A percentile compares a stretch with the other conserved stretches of the same genome.
phyloP scores from a whole-genome alignment of 768 basidiomycete genomes.

The Russula virescens region DNA sequence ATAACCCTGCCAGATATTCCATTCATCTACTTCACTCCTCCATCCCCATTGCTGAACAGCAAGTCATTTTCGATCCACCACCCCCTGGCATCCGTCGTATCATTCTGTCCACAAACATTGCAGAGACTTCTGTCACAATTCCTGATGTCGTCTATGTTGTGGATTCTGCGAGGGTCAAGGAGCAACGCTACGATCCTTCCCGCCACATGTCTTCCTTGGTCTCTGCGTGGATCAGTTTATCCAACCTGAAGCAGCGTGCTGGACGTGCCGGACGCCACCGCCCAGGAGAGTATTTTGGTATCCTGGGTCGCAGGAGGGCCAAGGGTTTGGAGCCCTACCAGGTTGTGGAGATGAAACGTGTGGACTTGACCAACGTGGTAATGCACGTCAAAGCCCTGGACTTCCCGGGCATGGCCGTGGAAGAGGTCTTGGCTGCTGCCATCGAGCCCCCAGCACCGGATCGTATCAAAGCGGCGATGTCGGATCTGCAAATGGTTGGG shows the following conservation, averaged over 20 bases:
- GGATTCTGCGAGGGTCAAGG: constrained; percentile 84
- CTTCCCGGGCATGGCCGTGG: constrained; percentile 78
- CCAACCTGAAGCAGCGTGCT: constrained; percentile 86
- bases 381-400: constrained; percentile 96
- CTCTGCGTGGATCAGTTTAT: constrained; percentile 85
- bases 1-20: constrained; percentile 48
- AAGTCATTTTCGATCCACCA: constrained; percentile 82
- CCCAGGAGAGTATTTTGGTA: constrained; percentile 85
- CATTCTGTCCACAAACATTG: constrained; percentile 92
- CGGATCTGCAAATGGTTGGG: constrained; percentile 75
- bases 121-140: constrained; percentile 93
- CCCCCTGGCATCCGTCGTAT: constrained; percentile 71
- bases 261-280: constrained; percentile 91
- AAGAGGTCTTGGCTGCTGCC: constrained; percentile 76
- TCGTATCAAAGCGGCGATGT: constrained; percentile 75
- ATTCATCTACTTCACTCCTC: constrained; percentile 87
- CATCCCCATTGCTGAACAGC: constrained; percentile 84
- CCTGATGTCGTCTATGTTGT: constrained; percentile 94
- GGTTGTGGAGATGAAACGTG: constrained; percentile 91
- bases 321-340: constrained; percentile 67
- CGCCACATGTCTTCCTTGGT: constrained; percentile 85
- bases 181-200: constrained; percentile 83
- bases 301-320: constrained; percentile 61
- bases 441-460: constrained; percentile 84
- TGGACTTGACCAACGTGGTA: constrained; percentile 84